Evolutionary conservation across 164 flowering plant genomes (phyloP).

Genomic region (Vitis vinifera): ASM3070453v1 NC_081808.1:22896001-22896500

Average conservation of each 20-base stretch:
- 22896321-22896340: background rate
- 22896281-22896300: background rate
- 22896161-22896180: too few species aligned
- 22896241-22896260: background rate
- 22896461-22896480: conserved; percentile 64
- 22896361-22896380: background rate
- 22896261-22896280: background rate
- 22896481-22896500: conserved; percentile 74
- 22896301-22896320: background rate
- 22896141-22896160: too few species aligned
- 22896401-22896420: conserved; percentile 38
- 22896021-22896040: background rate
- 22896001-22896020: background rate
- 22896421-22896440: conserved; percentile 67
- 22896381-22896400: conserved; percentile 59
- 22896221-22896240: background rate
- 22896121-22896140: background rate
- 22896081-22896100: background rate
- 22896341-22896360: background rate
- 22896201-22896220: background rate
- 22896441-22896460: conserved; percentile 74
- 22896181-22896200: background rate
- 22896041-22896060: background rate
- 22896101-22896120: background rate
- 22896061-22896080: background rate